phyloP scores from a whole-genome alignment of 441 rosid genomes.

The Bruguiera hainesii region DNA sequence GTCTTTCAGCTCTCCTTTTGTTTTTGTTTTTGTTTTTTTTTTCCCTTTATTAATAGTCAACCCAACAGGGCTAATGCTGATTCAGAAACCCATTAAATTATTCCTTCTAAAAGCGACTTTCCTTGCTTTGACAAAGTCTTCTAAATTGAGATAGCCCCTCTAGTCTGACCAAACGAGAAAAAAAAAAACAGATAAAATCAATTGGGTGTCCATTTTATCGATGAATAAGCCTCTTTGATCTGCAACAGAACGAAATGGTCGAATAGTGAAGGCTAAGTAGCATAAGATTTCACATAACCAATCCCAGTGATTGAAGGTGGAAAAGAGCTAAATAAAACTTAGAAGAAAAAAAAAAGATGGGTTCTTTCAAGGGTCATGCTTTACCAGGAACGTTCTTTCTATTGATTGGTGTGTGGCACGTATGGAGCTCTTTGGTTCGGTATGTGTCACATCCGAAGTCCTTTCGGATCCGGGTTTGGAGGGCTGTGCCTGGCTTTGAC shows the following conservation, averaged over 20 bases:
- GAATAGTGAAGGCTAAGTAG: conserved; percentile 14
- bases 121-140: conserved; percentile 12
- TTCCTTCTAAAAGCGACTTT: not conserved
- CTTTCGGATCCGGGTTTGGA: conserved; percentile 82
- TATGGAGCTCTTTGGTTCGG: conserved; percentile 68
- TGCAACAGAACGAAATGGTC: conserved; percentile 18
- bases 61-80: conserved; percentile 3
- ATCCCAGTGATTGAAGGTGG: not conserved
- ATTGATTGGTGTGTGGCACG: conserved; percentile 78
- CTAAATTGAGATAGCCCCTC: not conserved
- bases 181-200: not conserved
- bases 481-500: conserved; percentile 72
- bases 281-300: conserved; percentile 1
- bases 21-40: too few species aligned
- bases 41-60: conserved; percentile 10
- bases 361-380: conserved; percentile 92
- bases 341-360: conserved; percentile 40
- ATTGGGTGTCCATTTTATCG: not conserved
- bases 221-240: conserved; percentile 1
- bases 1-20: not conserved
- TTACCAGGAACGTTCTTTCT: conserved; percentile 83
- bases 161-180: too few species aligned
- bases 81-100: not conserved
- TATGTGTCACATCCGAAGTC: conserved; percentile 58
- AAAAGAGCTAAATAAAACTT: not conserved